Conservation (phyloP, 306 rosid species). For the Lathyrus sativus region DNA sequence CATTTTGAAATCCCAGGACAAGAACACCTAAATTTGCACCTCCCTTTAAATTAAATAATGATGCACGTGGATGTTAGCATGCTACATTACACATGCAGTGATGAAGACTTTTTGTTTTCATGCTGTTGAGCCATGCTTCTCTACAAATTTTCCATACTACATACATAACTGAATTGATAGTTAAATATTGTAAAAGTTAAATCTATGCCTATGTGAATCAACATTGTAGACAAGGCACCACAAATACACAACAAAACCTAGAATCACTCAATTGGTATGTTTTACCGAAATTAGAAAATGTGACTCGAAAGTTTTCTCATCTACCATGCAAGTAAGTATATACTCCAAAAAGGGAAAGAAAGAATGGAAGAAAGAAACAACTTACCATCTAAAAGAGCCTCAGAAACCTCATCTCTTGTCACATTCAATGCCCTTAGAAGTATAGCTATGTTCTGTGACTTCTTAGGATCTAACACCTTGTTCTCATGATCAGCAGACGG, state of each 20-base stretch:
- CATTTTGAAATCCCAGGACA: slow-evolving; percentile 27
- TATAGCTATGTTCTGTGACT: slow-evolving; percentile 96
- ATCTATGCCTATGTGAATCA: neutral
- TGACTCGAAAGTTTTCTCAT: neutral
- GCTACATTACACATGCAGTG: slow-evolving; percentile 35
- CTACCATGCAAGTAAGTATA: neutral
- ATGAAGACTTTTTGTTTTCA: slow-evolving; percentile 45
- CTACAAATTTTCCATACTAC: slow-evolving; percentile 19
- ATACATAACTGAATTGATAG: slow-evolving; percentile 18
- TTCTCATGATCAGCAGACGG: slow-evolving; percentile 75
- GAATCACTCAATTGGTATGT: neutral
- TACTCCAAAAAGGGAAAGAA: slow-evolving; percentile 31
- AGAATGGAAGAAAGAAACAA: slow-evolving; percentile 23
- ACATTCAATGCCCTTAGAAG: slow-evolving; percentile 90
- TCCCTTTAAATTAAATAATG: slow-evolving; percentile 39
- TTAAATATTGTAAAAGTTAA: slow-evolving; percentile 13
- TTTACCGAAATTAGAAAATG: slow-evolving; percentile 32
- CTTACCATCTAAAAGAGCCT: slow-evolving; percentile 91
- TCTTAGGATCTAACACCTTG: slow-evolving; percentile 91
- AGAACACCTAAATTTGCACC: slow-evolving; percentile 21
- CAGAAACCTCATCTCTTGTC: slow-evolving; percentile 88
- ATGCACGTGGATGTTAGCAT: slow-evolving; percentile 34
- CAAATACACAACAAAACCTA: neutral
- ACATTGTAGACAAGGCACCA: slow-evolving; percentile 9
- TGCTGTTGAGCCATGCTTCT: slow-evolving; percentile 26